A percentile compares a stretch with the other conserved stretches of the same genome.
These are phyloP conservation scores for Candida hispaniensis DNA, from an alignment of 805 yeast genomes.

Conservation along the genomic window DNA sequence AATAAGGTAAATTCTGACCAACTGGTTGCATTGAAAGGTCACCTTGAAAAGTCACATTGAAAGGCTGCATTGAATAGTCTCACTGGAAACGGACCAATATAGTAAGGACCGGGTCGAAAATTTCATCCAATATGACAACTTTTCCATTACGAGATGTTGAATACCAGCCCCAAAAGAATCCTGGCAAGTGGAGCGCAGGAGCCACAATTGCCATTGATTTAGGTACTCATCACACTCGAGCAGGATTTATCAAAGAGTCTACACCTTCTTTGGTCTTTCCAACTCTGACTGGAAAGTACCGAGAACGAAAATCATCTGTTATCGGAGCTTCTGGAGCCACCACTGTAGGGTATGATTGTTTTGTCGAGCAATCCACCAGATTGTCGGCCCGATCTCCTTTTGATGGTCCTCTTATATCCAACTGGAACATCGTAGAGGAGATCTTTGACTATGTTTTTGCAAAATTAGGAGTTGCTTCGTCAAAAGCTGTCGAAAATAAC, in stretches of 20 bases:
- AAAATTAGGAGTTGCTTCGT: constrained; percentile 56
- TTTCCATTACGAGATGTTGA: constrained; percentile 8
- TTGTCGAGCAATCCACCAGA: constrained; percentile 56
- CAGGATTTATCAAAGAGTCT: constrained; percentile 28
- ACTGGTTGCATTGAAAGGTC: no score
- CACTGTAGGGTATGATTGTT: constrained; percentile 73
- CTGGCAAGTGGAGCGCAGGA: constrained; percentile 39
- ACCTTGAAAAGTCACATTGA: no score
- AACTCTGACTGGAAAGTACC: constrained; percentile 53
- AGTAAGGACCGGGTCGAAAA: no score
- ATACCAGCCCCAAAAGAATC: constrained; percentile 36
- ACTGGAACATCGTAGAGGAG: constrained; percentile 84
- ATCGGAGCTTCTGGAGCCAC: constrained; percentile 40
- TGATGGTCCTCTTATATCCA: constrained; percentile 77
- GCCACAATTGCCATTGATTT: constrained; percentile 83
- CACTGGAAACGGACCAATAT: no score
- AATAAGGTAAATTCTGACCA: no score
- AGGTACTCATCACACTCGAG: constrained; percentile 46
- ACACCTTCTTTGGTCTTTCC: constrained; percentile 55
- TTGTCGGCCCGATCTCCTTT: constrained; percentile 67
- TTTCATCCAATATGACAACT: no score
- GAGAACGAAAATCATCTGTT: constrained; percentile 59
- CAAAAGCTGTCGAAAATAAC: constrained; percentile 60
- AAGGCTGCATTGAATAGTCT: no score
- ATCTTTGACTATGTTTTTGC: constrained; percentile 75